Percentiles rank a stretch among this genome's conserved stretches.
Evolutionary conservation across 1,284 basidiomycete species (phyloP).

Genomic region (Ganoderma lucidum): DNA sequence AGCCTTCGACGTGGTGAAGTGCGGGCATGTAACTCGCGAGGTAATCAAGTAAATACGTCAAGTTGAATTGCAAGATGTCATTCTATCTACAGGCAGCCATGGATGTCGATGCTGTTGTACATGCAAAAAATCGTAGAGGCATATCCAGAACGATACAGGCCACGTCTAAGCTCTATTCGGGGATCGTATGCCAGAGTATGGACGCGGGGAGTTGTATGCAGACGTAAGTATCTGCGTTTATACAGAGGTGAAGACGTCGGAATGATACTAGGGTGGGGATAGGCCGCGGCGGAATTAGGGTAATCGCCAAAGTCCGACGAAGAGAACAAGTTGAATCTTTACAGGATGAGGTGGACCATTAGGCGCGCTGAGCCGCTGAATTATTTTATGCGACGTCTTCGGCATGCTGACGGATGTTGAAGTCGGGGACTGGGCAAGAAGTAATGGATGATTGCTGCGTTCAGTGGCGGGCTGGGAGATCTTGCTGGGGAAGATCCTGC

Average conservation of each 20-base stretch:
- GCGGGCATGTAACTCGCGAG: too few species aligned
- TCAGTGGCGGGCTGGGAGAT: conserved; percentile 8
- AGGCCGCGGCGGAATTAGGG: too few species aligned
- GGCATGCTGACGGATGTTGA: conserved; percentile 1
- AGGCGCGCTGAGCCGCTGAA: conserved; percentile 22
- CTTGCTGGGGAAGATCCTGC: conserved; percentile 10
- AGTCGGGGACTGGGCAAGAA: background rate
- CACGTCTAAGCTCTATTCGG: conserved; percentile 13
- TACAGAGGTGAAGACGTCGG: background rate
- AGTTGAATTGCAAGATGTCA: background rate
- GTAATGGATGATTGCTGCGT: background rate
- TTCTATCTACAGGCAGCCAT: conserved; percentile 17
- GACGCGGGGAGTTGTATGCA: background rate
- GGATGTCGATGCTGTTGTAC: conserved; percentile 17
- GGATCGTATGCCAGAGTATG: background rate
- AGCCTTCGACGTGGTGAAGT: too few species aligned
- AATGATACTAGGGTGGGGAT: background rate
- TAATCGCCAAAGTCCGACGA: background rate
- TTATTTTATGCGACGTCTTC: conserved; percentile 24
- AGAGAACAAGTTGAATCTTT: background rate
- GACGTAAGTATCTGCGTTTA: background rate
- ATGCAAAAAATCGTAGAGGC: conserved; percentile 1
- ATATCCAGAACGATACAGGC: conserved; percentile 1
- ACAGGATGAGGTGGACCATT: conserved; percentile 11
- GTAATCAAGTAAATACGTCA: background rate